Evolutionary conservation across 257 asterid species (phyloP).

Genomic region (Gentiana dahurica): DNA sequence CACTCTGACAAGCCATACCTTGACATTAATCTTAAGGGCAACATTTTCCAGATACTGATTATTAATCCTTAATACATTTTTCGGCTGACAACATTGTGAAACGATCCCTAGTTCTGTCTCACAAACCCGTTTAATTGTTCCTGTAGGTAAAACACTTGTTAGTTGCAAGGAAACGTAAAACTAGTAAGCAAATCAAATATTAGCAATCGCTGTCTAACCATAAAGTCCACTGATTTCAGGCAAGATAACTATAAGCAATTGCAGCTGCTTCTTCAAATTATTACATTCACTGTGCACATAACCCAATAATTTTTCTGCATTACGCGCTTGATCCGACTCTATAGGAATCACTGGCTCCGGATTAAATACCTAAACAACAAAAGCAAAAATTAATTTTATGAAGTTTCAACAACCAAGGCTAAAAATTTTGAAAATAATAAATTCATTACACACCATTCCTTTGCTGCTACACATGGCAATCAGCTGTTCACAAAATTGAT

Average conservation of each 20-base stretch:
- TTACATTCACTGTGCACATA: slow-evolving; percentile 20
- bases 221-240: slow-evolving; percentile 62
- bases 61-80: slow-evolving; percentile 8
- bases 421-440: neutral
- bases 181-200: neutral
- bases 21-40: slow-evolving; percentile 66
- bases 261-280: slow-evolving; percentile 20
- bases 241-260: slow-evolving; percentile 53
- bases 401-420: too few relatives aligned
- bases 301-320: slow-evolving; percentile 33
- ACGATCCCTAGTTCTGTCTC: slow-evolving; percentile 85
- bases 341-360: slow-evolving; percentile 25
- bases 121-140: slow-evolving; percentile 56
- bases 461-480: slow-evolving; percentile 47
- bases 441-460: slow-evolving; percentile 57
- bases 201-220: slow-evolving; percentile 26
- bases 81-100: slow-evolving; percentile 75
- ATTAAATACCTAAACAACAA: slow-evolving; percentile 29
- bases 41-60: slow-evolving; percentile 67
- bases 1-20: slow-evolving; percentile 29
- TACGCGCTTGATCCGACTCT: slow-evolving; percentile 10
- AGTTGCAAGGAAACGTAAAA: slow-evolving; percentile 2
- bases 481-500: slow-evolving; percentile 28
- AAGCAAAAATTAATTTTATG: too few relatives aligned
- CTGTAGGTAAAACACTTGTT: slow-evolving; percentile 21